Conservation (phyloP, 495 filamentous ascomycete species). For the Neurospora sp. region DNA sequence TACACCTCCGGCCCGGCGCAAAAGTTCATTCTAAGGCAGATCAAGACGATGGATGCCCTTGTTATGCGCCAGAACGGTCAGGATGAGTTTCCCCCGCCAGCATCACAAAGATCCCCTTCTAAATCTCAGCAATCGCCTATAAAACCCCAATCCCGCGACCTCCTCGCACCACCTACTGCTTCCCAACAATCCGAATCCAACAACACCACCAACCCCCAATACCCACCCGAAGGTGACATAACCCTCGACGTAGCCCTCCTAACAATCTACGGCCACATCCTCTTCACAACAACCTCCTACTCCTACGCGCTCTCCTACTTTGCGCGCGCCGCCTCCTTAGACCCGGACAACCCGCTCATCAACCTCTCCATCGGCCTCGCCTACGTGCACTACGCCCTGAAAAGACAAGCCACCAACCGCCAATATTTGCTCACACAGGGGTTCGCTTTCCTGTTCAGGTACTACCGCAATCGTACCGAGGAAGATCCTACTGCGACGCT, state of each 20-base stretch:
- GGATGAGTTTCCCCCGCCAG: not conserved
- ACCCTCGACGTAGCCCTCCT: conserved; percentile 54
- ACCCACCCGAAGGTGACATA: conserved; percentile 20
- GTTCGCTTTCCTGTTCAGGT: conserved; percentile 66
- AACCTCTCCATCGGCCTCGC: conserved; percentile 63
- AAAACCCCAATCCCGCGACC: not conserved
- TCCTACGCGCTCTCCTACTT: conserved; percentile 80
- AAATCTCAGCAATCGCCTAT: not conserved
- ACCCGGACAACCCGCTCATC: conserved; percentile 64
- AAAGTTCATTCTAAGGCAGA: conserved; percentile 81
- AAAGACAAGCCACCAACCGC: conserved; percentile 78
- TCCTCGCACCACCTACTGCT: not conserved
- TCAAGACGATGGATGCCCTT: conserved; percentile 73
- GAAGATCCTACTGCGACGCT: conserved; percentile 15
- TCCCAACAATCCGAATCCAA: not conserved
- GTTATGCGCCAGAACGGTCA: conserved; percentile 7
- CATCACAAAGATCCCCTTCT: not conserved
- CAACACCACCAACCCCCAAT: conserved; percentile 11
- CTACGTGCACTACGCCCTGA: conserved; percentile 77
- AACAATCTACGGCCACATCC: conserved; percentile 78
- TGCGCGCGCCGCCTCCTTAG: conserved; percentile 70
- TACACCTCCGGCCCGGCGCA: conserved; percentile 54
- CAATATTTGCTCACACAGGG: conserved; percentile 81
- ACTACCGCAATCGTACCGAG: conserved; percentile 47
- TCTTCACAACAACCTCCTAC: conserved; percentile 70